phyloP scores from a whole-genome alignment of 805 yeast species.

The Zygotorulaspora chibaensis region DNA sequence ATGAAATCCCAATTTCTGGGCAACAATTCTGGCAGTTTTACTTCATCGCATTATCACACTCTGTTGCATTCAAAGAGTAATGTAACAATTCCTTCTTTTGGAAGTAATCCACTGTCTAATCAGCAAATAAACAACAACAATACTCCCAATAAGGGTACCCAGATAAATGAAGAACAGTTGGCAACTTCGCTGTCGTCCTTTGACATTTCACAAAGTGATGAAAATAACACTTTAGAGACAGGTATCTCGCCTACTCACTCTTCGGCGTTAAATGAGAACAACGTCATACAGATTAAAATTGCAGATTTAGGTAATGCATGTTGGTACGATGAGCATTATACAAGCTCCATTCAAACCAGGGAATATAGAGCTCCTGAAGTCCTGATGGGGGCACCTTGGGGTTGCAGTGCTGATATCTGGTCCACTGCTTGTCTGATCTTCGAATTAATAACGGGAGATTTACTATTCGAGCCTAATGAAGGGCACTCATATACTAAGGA shows the following conservation, averaged over 20 bases:
- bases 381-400: conserved; percentile 80
- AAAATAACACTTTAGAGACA: conserved; percentile 2
- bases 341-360: conserved; percentile 86
- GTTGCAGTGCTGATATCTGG: conserved; percentile 94
- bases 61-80: conserved; percentile 14
- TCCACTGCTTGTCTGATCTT: conserved; percentile 88
- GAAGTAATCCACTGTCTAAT: conserved; percentile 1
- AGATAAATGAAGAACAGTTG: conserved; percentile 22
- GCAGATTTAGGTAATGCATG: conserved; percentile 95
- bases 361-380: conserved; percentile 93
- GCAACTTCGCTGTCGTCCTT: conserved; percentile 40
- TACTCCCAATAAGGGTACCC: background rate
- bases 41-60: conserved; percentile 14
- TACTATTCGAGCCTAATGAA: conserved; percentile 79
- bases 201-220: conserved; percentile 26
- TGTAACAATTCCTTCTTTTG: conserved; percentile 8
- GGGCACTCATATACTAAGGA: conserved; percentile 77
- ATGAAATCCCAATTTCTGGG: conserved; percentile 31
- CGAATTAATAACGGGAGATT: conserved; percentile 91
- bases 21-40: conserved; percentile 11
- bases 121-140: background rate
- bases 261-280: conserved; percentile 31
- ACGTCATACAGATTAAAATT: conserved; percentile 71
- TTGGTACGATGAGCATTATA: conserved; percentile 73
- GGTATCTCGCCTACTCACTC: conserved; percentile 28